Evolutionary conservation across 306 rosid genomes (phyloP), one percentile per base, ranked within the genome.

Genomic region (Mucuna pruriens): DNA sequence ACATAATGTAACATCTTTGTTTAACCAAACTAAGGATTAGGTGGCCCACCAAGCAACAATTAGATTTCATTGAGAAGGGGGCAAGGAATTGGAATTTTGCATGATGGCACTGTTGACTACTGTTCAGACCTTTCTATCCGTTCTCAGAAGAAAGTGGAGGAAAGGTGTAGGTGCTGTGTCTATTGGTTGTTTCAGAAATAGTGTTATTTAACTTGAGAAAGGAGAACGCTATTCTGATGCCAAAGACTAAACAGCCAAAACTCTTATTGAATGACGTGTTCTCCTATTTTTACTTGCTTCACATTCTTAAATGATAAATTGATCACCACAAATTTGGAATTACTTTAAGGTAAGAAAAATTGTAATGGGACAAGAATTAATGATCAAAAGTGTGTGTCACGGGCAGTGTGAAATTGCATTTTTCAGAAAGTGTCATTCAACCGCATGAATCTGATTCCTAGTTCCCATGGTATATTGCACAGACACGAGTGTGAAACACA

Each of bases 11-110:
- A 71, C 72, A 42, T 80, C 78, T 63, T 76, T 85, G 51, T 71
- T 36, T 29, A 71, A n/a, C 83, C 74, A 77, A 74, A 77, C 48
- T 13, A 81, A 66, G 82, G 45, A 78, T 81, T 81, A 81, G 77
- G 42, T 64, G 38, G 42, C 85, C 80, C 80, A 65, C 83, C 69
- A n/a, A 5, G 68, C 61, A 36, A 68, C 81, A 78, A 77, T 19
- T 44, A 38, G 69, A 55, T 66, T 76, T 9, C 16, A 3, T n/a
- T n/a, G n/a, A n/a, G n/a, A 2, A 40, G 3, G 65, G 80, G 4
- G 77, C 74, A 44, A 45, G 42, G 23, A 2, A 65, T 54, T 75
- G 54, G 23, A 68, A 45, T 62, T 46, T 69, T 46, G 34, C 38
- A 31, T 76, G 51, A 42, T 80, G 82, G 4, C 26, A 31, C 34